Evolutionary conservation across 257 asterid genomes (phyloP), one percentile per base, ranked within the genome.

Genomic region (Craterostigma plantagineum): DNA sequence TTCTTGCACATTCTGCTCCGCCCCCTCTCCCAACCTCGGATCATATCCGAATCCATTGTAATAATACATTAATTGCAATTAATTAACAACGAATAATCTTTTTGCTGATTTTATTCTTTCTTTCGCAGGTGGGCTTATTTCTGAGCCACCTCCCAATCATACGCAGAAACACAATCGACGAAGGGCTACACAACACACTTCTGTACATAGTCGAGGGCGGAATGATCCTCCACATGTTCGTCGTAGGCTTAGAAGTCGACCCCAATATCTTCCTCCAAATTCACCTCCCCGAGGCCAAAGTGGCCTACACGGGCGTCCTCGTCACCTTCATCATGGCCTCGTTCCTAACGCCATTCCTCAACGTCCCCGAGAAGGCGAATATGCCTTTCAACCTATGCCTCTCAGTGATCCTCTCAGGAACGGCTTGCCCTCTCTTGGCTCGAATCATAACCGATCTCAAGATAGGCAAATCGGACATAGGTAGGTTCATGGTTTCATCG

Each of bases 381-480:
- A 57, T 53, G 4, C 69, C 75, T 10, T 79, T 87, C 66, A 70
- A 73, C 35, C 60, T 84, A 10, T 68, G 91, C 48, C 66, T 83
- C 37, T 68, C 92, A 0, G 51, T 79, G 2, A 11, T 83, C 4
- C 42, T 83, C 35, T 75, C 95, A 1, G 71, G 86, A 4, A 70
- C 98, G 0, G 80, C 92, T 12, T 67, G 79, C 7, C 92, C 86
- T 0, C 36, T 87, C 0, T 62, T 87, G 1, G 71, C 98, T 0
- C 57, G 95, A 14, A 41, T 79, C 1, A 63, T 82, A 14, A 83
- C 95, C 0, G 93, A 83, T 45, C 77, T 87, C 40, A 83, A 87
- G 68, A 87, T 87, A n/a, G 95, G 95, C 0, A 87, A 82, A 30
- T 87, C 98, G 0, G 98, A 83, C 35, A 83, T 87, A 0, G 95